Evolutionary conservation across 2,329 filamentous ascomycete genomes (phyloP).

Genomic region (Phaeosphaeria sp.): DNA sequence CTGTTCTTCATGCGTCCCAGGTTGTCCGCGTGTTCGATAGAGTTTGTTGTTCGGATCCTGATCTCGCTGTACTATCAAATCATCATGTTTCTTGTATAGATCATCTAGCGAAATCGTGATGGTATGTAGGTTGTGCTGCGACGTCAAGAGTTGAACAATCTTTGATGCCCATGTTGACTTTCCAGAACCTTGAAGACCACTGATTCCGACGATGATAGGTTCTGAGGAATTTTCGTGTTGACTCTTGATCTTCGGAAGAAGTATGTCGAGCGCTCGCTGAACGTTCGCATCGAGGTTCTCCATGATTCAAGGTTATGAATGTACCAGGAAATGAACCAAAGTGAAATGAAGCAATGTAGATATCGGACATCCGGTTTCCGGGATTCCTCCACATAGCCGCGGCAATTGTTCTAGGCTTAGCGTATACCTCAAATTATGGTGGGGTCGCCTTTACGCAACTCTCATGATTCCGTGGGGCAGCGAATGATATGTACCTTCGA

Average conservation of each 20-base stretch:
- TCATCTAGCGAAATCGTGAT: slow-evolving; percentile 70
- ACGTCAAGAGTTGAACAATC: slow-evolving; percentile 35
- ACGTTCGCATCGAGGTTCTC: slow-evolving; percentile 36
- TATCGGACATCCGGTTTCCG: not conserved
- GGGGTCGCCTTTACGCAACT: not conserved
- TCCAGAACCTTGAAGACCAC: slow-evolving; percentile 89
- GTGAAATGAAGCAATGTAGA: not conserved
- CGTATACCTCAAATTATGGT: not conserved
- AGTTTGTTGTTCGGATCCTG: slow-evolving; percentile 75
- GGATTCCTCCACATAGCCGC: not conserved
- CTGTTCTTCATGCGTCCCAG: slow-evolving; percentile 79
- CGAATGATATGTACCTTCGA: too few species aligned
- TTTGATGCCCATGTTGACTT: slow-evolving; percentile 81
- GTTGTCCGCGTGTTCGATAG: slow-evolving; percentile 82
- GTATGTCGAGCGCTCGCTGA: slow-evolving; percentile 31
- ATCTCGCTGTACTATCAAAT: slow-evolving; percentile 70
- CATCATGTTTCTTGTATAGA: slow-evolving; percentile 78
- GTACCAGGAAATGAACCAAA: not conserved
- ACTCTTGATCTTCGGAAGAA: slow-evolving; percentile 36
- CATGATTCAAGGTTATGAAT: slow-evolving; percentile 21
- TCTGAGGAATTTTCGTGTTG: slow-evolving; percentile 46
- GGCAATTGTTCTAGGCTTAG: not conserved
- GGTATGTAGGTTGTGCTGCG: slow-evolving; percentile 30
- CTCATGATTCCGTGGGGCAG: not conserved
- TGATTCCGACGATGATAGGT: slow-evolving; percentile 86